Evolutionary conservation across 805 yeast species (phyloP).

Genomic region (Teunomyces pallodes): DNA sequence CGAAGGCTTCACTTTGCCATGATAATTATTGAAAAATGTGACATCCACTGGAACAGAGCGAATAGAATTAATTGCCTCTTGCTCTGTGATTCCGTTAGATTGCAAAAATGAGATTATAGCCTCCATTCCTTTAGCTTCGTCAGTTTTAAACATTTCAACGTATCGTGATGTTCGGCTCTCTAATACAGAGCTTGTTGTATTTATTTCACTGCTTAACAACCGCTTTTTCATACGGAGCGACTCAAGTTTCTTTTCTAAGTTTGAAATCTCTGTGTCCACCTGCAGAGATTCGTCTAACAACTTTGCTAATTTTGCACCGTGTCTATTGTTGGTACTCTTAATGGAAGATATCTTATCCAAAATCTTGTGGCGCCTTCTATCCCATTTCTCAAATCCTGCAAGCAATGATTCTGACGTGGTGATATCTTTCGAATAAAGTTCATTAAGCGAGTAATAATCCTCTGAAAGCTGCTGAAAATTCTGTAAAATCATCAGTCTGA

Average conservation of each 20-base stretch:
- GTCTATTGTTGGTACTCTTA: constrained; percentile 36
- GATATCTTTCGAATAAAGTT: constrained; percentile 42
- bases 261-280: constrained; percentile 37
- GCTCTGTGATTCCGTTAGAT: constrained; percentile 16
- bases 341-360: constrained; percentile 36
- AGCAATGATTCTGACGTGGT: constrained; percentile 23
- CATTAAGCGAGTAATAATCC: constrained; percentile 43
- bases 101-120: constrained; percentile 29
- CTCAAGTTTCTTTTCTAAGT: constrained; percentile 34
- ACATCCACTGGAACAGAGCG: constrained; percentile 25
- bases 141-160: constrained; percentile 36
- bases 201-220: constrained; percentile 36
- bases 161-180: constrained; percentile 48
- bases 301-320: constrained; percentile 40
- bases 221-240: constrained; percentile 32
- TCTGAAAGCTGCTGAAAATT: constrained; percentile 40
- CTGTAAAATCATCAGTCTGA: constrained; percentile 26
- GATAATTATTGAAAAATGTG: constrained; percentile 18
- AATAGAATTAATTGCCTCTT: constrained; percentile 16
- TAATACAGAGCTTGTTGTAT: constrained; percentile 47
- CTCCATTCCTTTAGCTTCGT: constrained; percentile 37
- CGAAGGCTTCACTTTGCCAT: neutral
- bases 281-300: constrained; percentile 31
- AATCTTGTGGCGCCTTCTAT: constrained; percentile 31
- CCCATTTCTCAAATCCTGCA: constrained; percentile 39